A percentile compares a stretch with the other conserved stretches of the same genome.
phyloP scores from a whole-genome alignment of 768 basidiomycete genomes.

The Termitomyces sp. region DNA sequence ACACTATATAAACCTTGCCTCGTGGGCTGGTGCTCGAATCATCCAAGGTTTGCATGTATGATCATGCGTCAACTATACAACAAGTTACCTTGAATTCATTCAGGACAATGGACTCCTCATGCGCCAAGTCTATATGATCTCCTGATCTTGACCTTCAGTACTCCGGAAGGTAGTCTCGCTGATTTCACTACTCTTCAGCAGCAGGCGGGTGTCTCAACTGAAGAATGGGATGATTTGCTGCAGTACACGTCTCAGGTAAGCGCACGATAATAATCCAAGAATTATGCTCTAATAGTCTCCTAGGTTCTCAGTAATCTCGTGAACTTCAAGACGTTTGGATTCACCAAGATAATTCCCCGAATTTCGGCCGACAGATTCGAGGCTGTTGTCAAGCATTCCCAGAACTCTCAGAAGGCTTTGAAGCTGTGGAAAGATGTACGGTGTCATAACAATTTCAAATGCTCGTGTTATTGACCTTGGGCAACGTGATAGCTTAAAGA shows the following conservation, averaged over 20 bases:
- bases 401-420: slow-evolving; percentile 47
- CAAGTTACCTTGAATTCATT: background rate
- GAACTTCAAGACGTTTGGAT: slow-evolving; percentile 81
- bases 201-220: slow-evolving; percentile 45
- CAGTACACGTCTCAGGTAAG: slow-evolving; percentile 72
- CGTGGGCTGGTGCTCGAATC: slow-evolving; percentile 82
- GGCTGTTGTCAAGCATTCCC: slow-evolving; percentile 54
- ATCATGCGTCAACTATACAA: background rate
- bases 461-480: background rate
- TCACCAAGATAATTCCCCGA: slow-evolving; percentile 82
- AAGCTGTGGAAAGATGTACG: slow-evolving; percentile 59
- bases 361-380: slow-evolving; percentile 56
- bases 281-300: background rate
- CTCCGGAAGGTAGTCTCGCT: slow-evolving; percentile 44
- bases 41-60: slow-evolving; percentile 44
- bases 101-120: slow-evolving; percentile 74
- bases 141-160: slow-evolving; percentile 62
- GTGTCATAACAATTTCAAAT: background rate
- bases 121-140: slow-evolving; percentile 67
- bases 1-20: slow-evolving; percentile 64
- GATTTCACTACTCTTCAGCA: slow-evolving; percentile 50
- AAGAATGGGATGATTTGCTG: slow-evolving; percentile 65
- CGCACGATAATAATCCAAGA: background rate
- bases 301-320: slow-evolving; percentile 57
- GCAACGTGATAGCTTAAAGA: slow-evolving; percentile 49